Percentiles rank a stretch among this genome's conserved stretches.
Evolutionary conservation across 768 basidiomycete genomes (phyloP).

Genomic region (Leucocoprinus birnbaumii): DNA sequence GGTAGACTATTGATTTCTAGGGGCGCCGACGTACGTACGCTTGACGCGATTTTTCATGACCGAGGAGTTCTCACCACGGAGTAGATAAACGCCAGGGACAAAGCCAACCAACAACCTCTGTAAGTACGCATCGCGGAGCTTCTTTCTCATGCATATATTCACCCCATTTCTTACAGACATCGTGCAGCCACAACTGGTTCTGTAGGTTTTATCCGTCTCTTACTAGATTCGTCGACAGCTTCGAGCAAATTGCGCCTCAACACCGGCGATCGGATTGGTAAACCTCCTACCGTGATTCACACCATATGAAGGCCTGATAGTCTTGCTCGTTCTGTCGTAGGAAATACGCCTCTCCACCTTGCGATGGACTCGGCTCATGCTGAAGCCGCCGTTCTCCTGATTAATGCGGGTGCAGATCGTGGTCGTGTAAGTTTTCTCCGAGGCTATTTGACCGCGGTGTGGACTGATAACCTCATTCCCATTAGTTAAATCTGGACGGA

Average conservation of each 20-base stretch:
- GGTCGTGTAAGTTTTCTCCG: slow-evolving; percentile 58
- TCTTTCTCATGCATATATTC: slow-evolving; percentile 16
- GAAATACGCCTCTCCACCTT: slow-evolving; percentile 95
- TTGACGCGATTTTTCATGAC: slow-evolving; percentile 26
- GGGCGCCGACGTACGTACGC: slow-evolving; percentile 82
- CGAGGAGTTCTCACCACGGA: slow-evolving; percentile 30
- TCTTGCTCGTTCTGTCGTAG: slow-evolving; percentile 34
- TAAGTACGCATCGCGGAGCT: slow-evolving; percentile 34
- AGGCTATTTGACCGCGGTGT: slow-evolving; percentile 8
- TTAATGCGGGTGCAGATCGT: slow-evolving; percentile 95
- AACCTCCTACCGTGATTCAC: slow-evolving; percentile 23
- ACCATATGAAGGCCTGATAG: slow-evolving; percentile 13
- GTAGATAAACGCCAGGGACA: slow-evolving; percentile 93
- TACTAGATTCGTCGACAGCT: slow-evolving; percentile 81
- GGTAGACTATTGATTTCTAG: slow-evolving; percentile 80
- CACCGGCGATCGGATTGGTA: slow-evolving; percentile 77
- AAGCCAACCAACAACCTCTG: slow-evolving; percentile 90
- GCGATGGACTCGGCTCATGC: slow-evolving; percentile 97
- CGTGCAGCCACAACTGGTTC: slow-evolving; percentile 96
- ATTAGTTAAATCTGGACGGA: slow-evolving; percentile 78
- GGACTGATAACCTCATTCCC: slow-evolving; percentile 16
- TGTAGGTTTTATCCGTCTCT: slow-evolving; percentile 79
- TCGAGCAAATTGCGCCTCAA: slow-evolving; percentile 81
- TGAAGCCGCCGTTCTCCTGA: slow-evolving; percentile 83
- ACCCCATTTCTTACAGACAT: slow-evolving; percentile 52